A percentile compares a stretch with the other conserved stretches of the same genome.
These are phyloP conservation scores for Aspergillus floridensis DNA, from an alignment of 2,329 filamentous ascomycete genomes.

Conservation along the genomic window DNA sequence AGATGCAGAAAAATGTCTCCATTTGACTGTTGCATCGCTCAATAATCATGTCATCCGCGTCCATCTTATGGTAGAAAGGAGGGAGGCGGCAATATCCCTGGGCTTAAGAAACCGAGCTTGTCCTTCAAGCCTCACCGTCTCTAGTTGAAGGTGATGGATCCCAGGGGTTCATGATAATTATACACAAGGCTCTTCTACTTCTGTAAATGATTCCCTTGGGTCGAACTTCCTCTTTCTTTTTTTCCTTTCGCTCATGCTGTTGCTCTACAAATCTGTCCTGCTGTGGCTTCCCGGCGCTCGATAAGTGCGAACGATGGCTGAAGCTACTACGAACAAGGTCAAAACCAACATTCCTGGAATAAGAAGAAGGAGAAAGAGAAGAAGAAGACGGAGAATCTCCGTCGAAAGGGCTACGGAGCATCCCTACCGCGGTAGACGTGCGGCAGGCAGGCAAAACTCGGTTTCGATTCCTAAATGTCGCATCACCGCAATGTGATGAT, in stretches of 20 bases:
- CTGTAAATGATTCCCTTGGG: too few relatives aligned
- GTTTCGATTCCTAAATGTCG: background rate
- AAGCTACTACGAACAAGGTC: background rate
- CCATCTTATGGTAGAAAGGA: too few relatives aligned
- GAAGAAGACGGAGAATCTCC: background rate
- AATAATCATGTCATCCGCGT: background rate
- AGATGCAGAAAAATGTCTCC: background rate
- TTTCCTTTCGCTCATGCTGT: too few relatives aligned
- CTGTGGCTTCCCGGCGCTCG: background rate
- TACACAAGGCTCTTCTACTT: too few relatives aligned
- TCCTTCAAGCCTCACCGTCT: too few relatives aligned
- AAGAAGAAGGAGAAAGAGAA: background rate
- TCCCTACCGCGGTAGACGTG: background rate
- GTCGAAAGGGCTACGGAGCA: background rate
- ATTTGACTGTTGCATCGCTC: background rate
- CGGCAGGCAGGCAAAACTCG: background rate
- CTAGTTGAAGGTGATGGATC: too few relatives aligned
- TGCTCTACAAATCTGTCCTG: background rate
- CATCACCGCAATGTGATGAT: background rate
- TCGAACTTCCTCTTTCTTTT: too few relatives aligned
- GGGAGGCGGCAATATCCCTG: too few relatives aligned
- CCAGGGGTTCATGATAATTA: too few relatives aligned
- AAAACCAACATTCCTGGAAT: conserved; percentile 11
- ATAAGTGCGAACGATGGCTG: background rate
- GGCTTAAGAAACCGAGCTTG: too few relatives aligned